Evolutionary conservation across 2,329 filamentous ascomycete genomes (phyloP), one percentile per base, ranked within the genome.

Genomic region (Epicoccum nigrum): DNA sequence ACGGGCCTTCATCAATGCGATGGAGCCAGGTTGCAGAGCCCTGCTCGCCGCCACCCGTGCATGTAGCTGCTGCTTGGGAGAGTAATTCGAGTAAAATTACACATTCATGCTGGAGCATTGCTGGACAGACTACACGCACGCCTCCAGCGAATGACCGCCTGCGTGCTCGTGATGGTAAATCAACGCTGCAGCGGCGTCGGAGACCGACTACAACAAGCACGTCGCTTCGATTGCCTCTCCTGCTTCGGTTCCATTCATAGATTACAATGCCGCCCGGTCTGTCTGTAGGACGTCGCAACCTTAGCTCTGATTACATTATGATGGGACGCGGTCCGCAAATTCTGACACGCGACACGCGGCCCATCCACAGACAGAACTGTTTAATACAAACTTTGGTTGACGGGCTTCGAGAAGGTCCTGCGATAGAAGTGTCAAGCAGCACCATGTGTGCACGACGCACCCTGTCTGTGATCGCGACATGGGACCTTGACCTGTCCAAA

Each of bases 391-490:
- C 20, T 34, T 15, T 48, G 51, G 47, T 55, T 60, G 59, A 56
- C 58, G 53, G 55, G 44, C 54, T 69, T 67, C 64, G 59, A 67
- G 63, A 69, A 69, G 28, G 21, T 41, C 19, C 21, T 59, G 61
- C 55, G 51, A 59, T 58, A 54, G 56, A 60, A 61, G 65, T 59
- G 55, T 54, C 33, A 45, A 58, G 54, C 56, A 52, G 43, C 46
- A 57, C 54, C 50, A 60, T 62, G 58, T 55, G 51, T 46, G 39
- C 54, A 48, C 45, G 40, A 56, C 44, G 51, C 60, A 62, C 63
- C 65, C 60, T 62, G 65, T 54, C 57, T 62, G 59, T 56, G 65
- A 71, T 71, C 68, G 67, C 58, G 65, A 64, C 68, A 70, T 70
- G 69, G 69, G 67, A 68, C 65, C 67, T 70, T 68, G 65, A 62